Base-by-base conservation (phyloP, 306 rosid genomes). In the Quercus berberidifolia region DNA sequence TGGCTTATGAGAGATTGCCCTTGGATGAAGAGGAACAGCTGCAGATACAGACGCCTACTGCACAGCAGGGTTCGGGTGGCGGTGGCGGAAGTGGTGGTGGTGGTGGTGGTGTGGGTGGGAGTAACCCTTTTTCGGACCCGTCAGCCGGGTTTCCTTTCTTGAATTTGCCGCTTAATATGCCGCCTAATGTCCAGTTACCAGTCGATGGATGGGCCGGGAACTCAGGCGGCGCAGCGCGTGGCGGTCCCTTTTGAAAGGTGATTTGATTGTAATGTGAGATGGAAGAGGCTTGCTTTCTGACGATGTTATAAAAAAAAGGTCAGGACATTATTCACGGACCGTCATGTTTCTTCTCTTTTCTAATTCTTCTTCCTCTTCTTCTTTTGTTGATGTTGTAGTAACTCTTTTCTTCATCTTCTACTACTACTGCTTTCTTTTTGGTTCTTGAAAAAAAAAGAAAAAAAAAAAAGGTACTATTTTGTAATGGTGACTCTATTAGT, bases 111-210 rank as follows among this genome's bases (percentile, higher is more conserved):
- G 77, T 78, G 3, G 82, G 26, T 2, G 85, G 83, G 5, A 78
- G 78, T 11, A 88, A 76, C 76, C 89, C 86, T 1, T 91, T 86
- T 73, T 75, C 89, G 0, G 98, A 91, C 81, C 89, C 92, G 1
- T 91, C 97, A 1, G 82, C 90, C 2, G 97, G 94, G 33, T 85
- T 92, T 1, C 98, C 96, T 3, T 94, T 92, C 89, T 87, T 87
- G 73, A 94, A 88, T 87, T 82, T 94, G 84, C 98, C 98, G 5
- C 69, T 89, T 11, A 92, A 89, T 91, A 91, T 94, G 96, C 97
- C 86, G 90, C 97, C 86, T 74, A 91, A 88, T 77, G 97, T 92
- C 85, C 97, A 94, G 85, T 63, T 91, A 25, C 94, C 97, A 5
- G 80, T 87, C 23, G 91, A 87, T 77, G 88, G 84, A 6, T 91